These are phyloP conservation scores for Fusarium fracticaudum DNA, from an alignment of 2,329 filamentous ascomycete genomes.

Conservation along the genomic window DNA sequence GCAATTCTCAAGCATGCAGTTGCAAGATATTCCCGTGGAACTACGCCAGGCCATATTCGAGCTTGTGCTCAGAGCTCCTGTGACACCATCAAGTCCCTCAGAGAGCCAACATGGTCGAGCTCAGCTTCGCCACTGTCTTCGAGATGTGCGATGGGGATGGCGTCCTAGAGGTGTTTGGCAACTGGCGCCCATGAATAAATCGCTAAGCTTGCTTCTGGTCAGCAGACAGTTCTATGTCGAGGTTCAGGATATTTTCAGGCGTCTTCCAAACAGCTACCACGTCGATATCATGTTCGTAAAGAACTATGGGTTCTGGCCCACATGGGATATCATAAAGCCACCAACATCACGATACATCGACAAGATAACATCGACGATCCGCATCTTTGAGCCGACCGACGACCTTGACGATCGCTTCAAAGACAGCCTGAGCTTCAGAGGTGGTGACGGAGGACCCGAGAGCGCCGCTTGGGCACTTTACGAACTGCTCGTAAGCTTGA, in stretches of 20 bases:
- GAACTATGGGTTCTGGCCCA: constrained; percentile 1
- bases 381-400: constrained; percentile 12
- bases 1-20: not conserved
- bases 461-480: not conserved
- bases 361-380: not conserved
- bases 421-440: not conserved
- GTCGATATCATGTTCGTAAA: constrained; percentile 26
- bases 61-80: not conserved
- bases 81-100: not conserved
- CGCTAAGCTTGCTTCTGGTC: not conserved
- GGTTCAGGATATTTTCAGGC: not conserved
- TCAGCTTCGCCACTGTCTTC: not conserved
- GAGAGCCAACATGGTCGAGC: not conserved
- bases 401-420: not conserved
- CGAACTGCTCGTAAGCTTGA: not conserved
- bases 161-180: not conserved
- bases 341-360: constrained; percentile 4
- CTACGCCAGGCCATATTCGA: not conserved
- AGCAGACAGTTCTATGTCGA: not conserved
- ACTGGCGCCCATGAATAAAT: not conserved
- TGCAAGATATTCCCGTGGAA: not conserved
- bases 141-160: not conserved
- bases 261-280: not conserved
- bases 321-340: not conserved
- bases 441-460: not conserved